A percentile compares a stretch with the other conserved stretches of the same genome.
Conservation (phyloP, 768 basidiomycete genomes). For the Lenzites betulinus region DNA sequence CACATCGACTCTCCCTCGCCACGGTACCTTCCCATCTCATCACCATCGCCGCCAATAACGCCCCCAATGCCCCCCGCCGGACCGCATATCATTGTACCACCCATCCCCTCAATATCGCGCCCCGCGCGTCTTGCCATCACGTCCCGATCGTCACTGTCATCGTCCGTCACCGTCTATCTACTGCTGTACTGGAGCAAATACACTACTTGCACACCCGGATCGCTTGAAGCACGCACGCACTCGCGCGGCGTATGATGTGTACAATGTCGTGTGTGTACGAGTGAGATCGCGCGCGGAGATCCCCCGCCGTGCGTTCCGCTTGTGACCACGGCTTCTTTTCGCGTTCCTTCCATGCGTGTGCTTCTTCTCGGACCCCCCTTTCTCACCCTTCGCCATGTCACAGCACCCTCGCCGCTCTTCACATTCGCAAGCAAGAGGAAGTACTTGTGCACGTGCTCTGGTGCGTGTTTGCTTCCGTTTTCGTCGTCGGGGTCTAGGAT, state of each 20-base stretch:
- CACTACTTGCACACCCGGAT: slow-evolving; percentile 22
- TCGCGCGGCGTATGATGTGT: no score
- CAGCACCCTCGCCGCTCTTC: no score
- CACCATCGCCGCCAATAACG: not conserved
- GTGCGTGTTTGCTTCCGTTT: no score
- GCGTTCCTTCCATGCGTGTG: no score
- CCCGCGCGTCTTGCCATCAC: not conserved
- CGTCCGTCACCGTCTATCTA: slow-evolving; percentile 13
- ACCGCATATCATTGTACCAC: not conserved
- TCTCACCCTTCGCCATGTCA: no score
- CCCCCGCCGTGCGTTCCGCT: no score
- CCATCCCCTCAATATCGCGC: not conserved
- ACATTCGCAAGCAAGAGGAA: no score
- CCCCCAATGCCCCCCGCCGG: not conserved
- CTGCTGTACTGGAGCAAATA: slow-evolving; percentile 24
- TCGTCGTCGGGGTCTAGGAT: no score
- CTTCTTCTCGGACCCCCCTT: no score
- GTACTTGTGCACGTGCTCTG: no score
- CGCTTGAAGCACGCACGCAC: not conserved
- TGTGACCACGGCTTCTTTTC: no score
- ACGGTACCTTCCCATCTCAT: no score
- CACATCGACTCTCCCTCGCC: not conserved
- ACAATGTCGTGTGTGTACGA: not conserved
- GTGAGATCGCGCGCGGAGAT: slow-evolving; percentile 8
- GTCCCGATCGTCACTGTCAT: slow-evolving; percentile 5